A percentile compares a stretch with the other conserved stretches of the same genome.
Conservation (phyloP, 2,329 filamentous ascomycete species). For the Aspergillus flavus region DNA sequence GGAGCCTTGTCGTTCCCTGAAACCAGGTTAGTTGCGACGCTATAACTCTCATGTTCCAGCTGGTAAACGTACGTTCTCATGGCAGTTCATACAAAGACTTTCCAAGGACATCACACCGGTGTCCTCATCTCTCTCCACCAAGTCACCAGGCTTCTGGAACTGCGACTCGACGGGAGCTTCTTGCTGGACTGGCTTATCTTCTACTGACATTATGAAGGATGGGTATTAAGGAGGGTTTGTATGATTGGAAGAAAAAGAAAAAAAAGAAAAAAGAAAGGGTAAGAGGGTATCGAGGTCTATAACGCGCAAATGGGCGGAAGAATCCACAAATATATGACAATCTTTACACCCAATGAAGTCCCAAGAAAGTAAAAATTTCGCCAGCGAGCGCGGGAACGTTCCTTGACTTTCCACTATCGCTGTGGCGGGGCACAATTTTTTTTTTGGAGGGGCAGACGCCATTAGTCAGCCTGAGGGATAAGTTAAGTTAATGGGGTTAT, state of each 20-base stretch:
- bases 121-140: slow-evolving; percentile 43
- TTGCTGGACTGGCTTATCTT: slow-evolving; percentile 22
- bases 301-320: neutral
- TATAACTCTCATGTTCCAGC: neutral
- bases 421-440: slow-evolving; percentile 27
- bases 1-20: slow-evolving; percentile 79
- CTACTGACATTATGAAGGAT: slow-evolving; percentile 30
- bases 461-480: slow-evolving; percentile 21
- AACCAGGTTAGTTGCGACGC: slow-evolving; percentile 14
- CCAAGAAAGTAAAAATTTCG: slow-evolving; percentile 23
- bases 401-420: slow-evolving; percentile 28
- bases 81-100: slow-evolving; percentile 85
- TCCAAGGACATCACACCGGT: slow-evolving; percentile 56
- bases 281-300: slow-evolving; percentile 5
- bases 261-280: slow-evolving; percentile 5
- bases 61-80: slow-evolving; percentile 70
- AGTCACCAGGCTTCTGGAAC: slow-evolving; percentile 42
- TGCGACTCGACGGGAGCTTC: slow-evolving; percentile 31
- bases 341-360: slow-evolving; percentile 1
- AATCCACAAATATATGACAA: neutral
- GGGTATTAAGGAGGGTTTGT: neutral
- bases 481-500: neutral
- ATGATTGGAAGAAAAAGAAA: no score
- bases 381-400: slow-evolving; percentile 33
- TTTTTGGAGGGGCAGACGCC: slow-evolving; percentile 27